A percentile compares a stretch with the other conserved stretches of the same genome.
These are phyloP conservation scores for Neostapfia colusana DNA, from an alignment of 176 grass and related monocot species.

Conservation along the genomic window DNA sequence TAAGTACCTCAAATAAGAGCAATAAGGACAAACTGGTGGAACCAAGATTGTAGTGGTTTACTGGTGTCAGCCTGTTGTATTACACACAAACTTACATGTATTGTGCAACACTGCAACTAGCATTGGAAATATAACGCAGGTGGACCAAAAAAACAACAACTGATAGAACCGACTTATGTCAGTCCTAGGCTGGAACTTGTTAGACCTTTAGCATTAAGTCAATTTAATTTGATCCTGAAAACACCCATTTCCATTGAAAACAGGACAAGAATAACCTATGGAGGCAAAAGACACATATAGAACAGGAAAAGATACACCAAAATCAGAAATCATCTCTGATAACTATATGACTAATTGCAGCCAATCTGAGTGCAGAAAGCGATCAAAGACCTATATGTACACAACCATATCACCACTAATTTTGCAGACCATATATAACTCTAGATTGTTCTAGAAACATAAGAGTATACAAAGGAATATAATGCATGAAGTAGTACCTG, in stretches of 20 bases:
- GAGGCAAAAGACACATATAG: not conserved
- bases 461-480: not conserved
- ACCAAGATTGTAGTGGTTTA: not conserved
- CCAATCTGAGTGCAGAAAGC: not conserved
- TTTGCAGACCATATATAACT: conserved; percentile 30
- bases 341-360: not conserved
- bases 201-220: not conserved
- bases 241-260: not conserved
- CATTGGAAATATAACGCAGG: not conserved
- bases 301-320: not conserved
- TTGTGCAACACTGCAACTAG: not conserved
- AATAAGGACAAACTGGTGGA: not conserved
- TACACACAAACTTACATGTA: not conserved
- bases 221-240: not conserved
- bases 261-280: not conserved
- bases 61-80: not conserved
- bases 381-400: not conserved
- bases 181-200: not conserved
- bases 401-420: not conserved
- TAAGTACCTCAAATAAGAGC: conserved; percentile 3
- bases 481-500: conserved; percentile 48
- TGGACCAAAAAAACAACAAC: not conserved
- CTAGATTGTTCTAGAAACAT: not conserved
- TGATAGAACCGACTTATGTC: not conserved
- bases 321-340: not conserved